Base-by-base conservation (phyloP, 179 eudicot species). In the Heliamphora pulchella region DNA sequence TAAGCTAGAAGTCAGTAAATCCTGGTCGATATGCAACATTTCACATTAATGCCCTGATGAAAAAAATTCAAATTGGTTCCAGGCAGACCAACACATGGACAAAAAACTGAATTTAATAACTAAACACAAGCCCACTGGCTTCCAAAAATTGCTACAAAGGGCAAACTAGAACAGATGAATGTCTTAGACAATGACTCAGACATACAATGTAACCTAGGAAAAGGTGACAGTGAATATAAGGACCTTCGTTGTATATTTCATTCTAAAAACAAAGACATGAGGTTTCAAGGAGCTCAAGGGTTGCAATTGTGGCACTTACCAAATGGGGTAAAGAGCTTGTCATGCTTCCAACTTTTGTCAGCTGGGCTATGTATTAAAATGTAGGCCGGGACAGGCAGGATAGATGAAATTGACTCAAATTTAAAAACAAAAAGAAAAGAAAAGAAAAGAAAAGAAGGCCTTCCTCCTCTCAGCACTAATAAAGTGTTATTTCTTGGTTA, bases 281-380 rank as follows among this genome's bases (percentile, higher is more conserved):
- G 31, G 48, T 69, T 69, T 69, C 74, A 69, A 69, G 74, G 20
- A 69, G 22, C 51, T 46, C n/a, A 69, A 69, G 74, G 20, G 46
- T 17, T 69, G 18, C 74, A 69, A 69, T 46, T 67, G 44, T 48
- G 4, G 51, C 51, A 48, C 31, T 31, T 31, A 31, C 31, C 31
- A 31, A 31, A 31, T 0, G 31, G 31, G 31, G 31, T 0, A 31
- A 31, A 31, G 31, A 31, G 31, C 31, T 31, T 31, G 31, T 31
- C 31, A 31, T 31, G 31, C 31, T 31, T 31, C 31, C 31, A 31
- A 31, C 31, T 31, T 31, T 31, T 31, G 31, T 31, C 31, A 31
- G 31, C 10, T 2, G 10, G 58, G 10, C 58, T 13, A 54, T 31
- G 31, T 31, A 31, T 31, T 31, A 31, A 31, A 31, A 31, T 31